These are phyloP conservation scores for Austroboletus niveus DNA, from an alignment of 1,284 basidiomycete genomes.

Conservation along the genomic window DNA sequence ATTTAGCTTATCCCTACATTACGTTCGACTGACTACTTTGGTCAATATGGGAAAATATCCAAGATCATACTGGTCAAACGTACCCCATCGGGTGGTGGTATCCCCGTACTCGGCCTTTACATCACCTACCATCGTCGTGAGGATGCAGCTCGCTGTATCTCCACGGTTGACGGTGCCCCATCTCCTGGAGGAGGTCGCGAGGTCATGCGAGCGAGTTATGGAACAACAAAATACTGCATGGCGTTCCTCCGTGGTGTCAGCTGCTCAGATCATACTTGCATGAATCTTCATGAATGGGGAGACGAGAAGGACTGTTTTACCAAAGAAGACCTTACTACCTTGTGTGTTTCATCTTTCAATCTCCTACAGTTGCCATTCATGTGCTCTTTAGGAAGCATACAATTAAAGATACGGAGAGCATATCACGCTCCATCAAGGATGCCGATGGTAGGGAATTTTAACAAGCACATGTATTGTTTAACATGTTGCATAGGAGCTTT, in stretches of 20 bases:
- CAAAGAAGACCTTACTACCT: constrained; percentile 86
- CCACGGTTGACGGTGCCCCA: constrained; percentile 88
- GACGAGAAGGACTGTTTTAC: constrained; percentile 98
- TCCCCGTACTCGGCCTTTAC: constrained; percentile 88
- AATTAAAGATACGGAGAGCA: constrained; percentile 79
- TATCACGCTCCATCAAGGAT: constrained; percentile 55
- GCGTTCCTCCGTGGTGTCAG: constrained; percentile 85
- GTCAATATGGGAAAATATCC: constrained; percentile 97
- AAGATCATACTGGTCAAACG: constrained; percentile 95
- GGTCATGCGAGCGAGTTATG: constrained; percentile 90
- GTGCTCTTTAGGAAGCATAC: constrained; percentile 68
- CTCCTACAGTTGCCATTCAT: constrained; percentile 15
- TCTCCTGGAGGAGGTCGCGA: constrained; percentile 80
- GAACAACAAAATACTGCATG: constrained; percentile 99
- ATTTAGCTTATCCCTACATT: constrained; percentile 87
- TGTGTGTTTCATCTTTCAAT: constrained; percentile 51
- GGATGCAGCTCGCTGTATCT: constrained; percentile 92
- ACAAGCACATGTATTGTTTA: constrained; percentile 1
- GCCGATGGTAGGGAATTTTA: constrained; percentile 51
- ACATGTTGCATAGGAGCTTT: constrained; percentile 42
- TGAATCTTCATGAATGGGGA: constrained; percentile 97
- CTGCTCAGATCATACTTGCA: constrained; percentile 88
- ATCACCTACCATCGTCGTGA: constrained; percentile 95
- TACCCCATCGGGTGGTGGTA: constrained; percentile 68
- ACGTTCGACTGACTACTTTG: constrained; percentile 96